These are phyloP conservation scores for Mycena sanguinolenta DNA, from an alignment of 768 basidiomycete species.

Conservation along the genomic window DNA sequence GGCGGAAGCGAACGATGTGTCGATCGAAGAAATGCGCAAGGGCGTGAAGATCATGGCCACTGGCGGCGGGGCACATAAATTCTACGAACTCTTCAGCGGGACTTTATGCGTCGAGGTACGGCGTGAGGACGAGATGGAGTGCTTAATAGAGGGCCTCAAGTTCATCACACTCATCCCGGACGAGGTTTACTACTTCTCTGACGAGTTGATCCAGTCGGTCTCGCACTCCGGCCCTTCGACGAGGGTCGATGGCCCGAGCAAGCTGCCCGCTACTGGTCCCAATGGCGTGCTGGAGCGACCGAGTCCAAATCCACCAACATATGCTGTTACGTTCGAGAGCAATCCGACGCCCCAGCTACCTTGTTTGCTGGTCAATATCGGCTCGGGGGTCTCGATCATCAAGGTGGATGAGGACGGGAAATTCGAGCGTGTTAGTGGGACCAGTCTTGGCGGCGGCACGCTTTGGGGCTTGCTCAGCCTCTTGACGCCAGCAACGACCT, in stretches of 20 bases:
- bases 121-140: slow-evolving; percentile 99
- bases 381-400: slow-evolving; percentile 97
- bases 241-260: slow-evolving; percentile 17
- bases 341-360: slow-evolving; percentile 91
- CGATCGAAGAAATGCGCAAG: slow-evolving; percentile 90
- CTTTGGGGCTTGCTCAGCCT: slow-evolving; percentile 96
- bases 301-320: slow-evolving; percentile 91
- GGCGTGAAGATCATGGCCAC: slow-evolving; percentile 98
- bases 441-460: slow-evolving; percentile 96
- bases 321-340: slow-evolving; percentile 88
- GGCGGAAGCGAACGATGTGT: slow-evolving; percentile 87
- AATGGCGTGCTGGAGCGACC: slow-evolving; percentile 77
- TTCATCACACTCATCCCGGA: slow-evolving; percentile 97
- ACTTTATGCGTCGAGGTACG: slow-evolving; percentile 87
- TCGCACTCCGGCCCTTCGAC: slow-evolving; percentile 44
- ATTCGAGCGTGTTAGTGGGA: slow-evolving; percentile 97
- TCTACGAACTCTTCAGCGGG: slow-evolving; percentile 84
- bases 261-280: slow-evolving; percentile 26
- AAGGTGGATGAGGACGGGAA: slow-evolving; percentile 95
- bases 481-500: slow-evolving; percentile 93
- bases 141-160: slow-evolving; percentile 94
- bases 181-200: slow-evolving; percentile 99
- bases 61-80: slow-evolving; percentile 96
- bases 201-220: slow-evolving; percentile 88
- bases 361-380: slow-evolving; percentile 97